Evolutionary conservation across 371 early-diverging fungal species (phyloP), one percentile per base, ranked within the genome.

Genomic region (Mucor mucedo): DNA sequence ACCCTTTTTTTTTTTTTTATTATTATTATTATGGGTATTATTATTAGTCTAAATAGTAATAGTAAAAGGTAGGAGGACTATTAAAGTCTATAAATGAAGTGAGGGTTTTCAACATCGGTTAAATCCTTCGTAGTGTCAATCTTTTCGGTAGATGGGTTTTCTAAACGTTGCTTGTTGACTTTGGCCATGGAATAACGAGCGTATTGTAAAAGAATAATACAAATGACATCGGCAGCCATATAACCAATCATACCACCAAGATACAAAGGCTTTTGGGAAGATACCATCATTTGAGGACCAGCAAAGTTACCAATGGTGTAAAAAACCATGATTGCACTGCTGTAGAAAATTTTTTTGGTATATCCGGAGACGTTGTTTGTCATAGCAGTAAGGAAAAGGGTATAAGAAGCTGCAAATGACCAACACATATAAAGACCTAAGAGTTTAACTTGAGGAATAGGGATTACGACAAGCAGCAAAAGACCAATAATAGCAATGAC

Each of bases 331-430:
- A 61, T 28, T 10, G 62, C 52, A 50, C 65, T 58, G 56, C 71
- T 60, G 42, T 79, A 72, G 45, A 72, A 77, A 41, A 76, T 60
- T 58, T 77, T 79, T 40, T 79, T 79, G 13, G 73, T 73, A 49
- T 79, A 79, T 8, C 80, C 80, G 16, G 68, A 52, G 3, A 77
- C 75, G 30, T 79, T 79, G 45, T 66, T 66, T 2, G 66, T 55
- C 3, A 62, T 42, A 45, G 68, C 60, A 28, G 58, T 49, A 7
- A 62, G 39, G 13, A 62, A 41, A 28, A 64, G 57, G 10, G 58
- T 44, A 32, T 58, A 64, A 29, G 45, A 30, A 52, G 64, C 64
- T 29, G 73, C 73, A 38, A 71, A 79, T 7, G 71, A 56, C 75
- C 75, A 79, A 33, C 60, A 64, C 47, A 76, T 55, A 53, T 75